Evolutionary conservation across 306 rosid species (phyloP), one percentile per base, ranked within the genome.

Genomic region (Inga leiocalycina): DNA sequence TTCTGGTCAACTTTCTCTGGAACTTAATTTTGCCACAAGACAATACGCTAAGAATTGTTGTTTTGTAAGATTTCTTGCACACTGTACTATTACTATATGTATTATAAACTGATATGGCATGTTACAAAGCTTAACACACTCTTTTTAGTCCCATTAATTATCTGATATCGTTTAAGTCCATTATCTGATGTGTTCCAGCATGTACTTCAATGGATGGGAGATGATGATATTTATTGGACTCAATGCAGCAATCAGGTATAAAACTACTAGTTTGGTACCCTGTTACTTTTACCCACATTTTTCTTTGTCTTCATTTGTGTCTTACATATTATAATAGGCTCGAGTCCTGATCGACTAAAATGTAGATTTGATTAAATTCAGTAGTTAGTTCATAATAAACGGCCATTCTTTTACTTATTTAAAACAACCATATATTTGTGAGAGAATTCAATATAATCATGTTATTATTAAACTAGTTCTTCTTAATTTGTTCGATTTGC

Each of bases 201-300:
- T 83, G 88, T 83, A 89, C 84, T 7, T 88, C 75, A 86, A 89
- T 71, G 94, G 94, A 17, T 77, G 78, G 84, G 91, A 91, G 80
- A 79, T 69, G 30, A 83, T 91, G 94, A 0, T 91, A 72, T 89
- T 91, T 83, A 74, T 91, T 51, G 94, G 94, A 46, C 80, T 89
- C 27, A 91, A 91, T 86, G 93, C 91, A 45, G 93, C 93, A 17
- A 77, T 91, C 44, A 88, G 94, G 93, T 88, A 81, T 10, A 44
- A 4, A 66, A 5, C 76, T 45, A 17, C 57, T 14, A 5, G 57
- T 3, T 12, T 12, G 13, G 62, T 17, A 54, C n/a, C 20, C 62
- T 54, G 24, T 54, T 54, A 43, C 65, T 20, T 22, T n/a, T 6
- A 48, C 54, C 16, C 4, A 48, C 17, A 48, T 39, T 39, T 39